These are phyloP conservation scores for Pseudocercospora pini-densiflorae DNA, from an alignment of 2,329 filamentous ascomycete species.

Conservation along the genomic window DNA sequence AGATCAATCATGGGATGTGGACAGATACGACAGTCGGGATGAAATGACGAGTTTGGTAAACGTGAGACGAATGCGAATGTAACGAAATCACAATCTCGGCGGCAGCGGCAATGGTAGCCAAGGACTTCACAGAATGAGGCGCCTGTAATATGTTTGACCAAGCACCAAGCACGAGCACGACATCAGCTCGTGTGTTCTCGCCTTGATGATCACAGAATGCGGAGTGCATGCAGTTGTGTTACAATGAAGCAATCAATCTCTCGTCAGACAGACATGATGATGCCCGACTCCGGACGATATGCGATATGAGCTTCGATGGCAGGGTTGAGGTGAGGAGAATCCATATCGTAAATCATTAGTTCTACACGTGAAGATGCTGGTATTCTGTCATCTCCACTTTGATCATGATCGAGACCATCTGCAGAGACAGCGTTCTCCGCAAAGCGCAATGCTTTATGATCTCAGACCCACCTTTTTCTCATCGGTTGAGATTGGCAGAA, in stretches of 20 bases:
- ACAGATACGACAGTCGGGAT: background rate
- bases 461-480: background rate
- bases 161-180: conserved; percentile 18
- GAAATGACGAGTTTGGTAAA: background rate
- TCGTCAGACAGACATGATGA: conserved; percentile 12
- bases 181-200: conserved; percentile 15
- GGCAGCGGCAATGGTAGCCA: conserved; percentile 10
- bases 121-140: conserved; percentile 6
- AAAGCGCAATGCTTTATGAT: background rate
- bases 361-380: background rate
- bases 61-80: conserved; percentile 1
- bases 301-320: background rate
- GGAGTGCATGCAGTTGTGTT: conserved; percentile 25
- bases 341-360: conserved; percentile 2
- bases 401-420: background rate
- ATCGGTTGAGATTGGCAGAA: background rate
- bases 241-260: conserved; percentile 9
- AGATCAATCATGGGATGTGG: conserved; percentile 13
- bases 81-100: conserved; percentile 6
- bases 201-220: conserved; percentile 19
- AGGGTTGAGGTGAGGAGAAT: conserved; percentile 9
- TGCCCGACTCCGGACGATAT: background rate
- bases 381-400: background rate
- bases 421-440: conserved; percentile 10
- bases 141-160: conserved; percentile 22